Percentiles rank a stretch among this genome's conserved stretches.
Evolutionary conservation across 306 rosid genomes (phyloP).

Genomic region (Cucumis melo): DNA sequence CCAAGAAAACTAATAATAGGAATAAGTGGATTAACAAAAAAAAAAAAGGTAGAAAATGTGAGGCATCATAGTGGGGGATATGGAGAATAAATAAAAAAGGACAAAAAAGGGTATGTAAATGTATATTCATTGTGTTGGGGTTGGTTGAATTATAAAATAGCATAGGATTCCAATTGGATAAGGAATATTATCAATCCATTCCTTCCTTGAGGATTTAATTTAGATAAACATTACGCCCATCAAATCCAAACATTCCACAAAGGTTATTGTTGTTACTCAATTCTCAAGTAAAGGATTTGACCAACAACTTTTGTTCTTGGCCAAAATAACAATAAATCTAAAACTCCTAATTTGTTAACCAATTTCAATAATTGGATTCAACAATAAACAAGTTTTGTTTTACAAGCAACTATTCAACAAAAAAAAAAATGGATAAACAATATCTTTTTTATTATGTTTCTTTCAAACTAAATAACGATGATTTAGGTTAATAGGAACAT

Average conservation of each 20-base stretch:
- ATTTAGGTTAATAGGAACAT: too few species aligned
- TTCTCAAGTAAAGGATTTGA: not conserved
- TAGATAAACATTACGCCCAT: not conserved
- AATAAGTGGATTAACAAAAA: too few species aligned
- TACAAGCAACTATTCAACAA: not conserved
- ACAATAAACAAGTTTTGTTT: not conserved
- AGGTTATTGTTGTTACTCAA: not conserved
- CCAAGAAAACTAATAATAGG: too few species aligned
- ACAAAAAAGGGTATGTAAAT: not conserved
- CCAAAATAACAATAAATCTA: not conserved
- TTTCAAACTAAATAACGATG: not conserved
- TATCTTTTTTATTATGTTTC: not conserved
- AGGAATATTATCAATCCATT: not conserved
- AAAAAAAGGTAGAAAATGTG: too few species aligned
- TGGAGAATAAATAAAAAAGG: not conserved
- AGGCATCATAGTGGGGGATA: too few species aligned
- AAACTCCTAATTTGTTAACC: not conserved
- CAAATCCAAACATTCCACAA: too few species aligned
- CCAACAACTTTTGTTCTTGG: not conserved
- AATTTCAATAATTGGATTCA: not conserved
- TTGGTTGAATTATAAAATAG: not conserved
- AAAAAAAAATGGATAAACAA: not conserved
- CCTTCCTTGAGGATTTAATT: not conserved
- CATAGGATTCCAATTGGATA: conserved; percentile 6
- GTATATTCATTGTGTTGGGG: not conserved